A percentile compares a stretch with the other conserved stretches of the same genome.
These are phyloP conservation scores for Euphorbia peplus DNA, from an alignment of 345 rosid genomes.

Conservation along the genomic window DNA sequence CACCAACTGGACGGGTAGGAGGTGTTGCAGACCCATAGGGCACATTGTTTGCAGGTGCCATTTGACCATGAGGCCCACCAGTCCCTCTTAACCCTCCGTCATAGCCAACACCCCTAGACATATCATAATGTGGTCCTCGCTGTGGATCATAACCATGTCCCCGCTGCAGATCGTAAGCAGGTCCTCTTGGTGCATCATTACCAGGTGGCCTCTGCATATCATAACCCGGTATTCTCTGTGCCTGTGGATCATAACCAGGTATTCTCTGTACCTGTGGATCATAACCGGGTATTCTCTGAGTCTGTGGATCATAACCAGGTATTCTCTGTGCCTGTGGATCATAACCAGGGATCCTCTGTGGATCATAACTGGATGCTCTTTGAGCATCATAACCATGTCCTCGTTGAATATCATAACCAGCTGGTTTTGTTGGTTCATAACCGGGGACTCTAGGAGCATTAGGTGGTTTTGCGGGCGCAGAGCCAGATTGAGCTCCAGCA, in stretches of 20 bases:
- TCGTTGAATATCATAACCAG: constrained; percentile 12
- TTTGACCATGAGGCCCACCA: constrained; percentile 37
- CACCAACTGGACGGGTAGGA: constrained; percentile 41
- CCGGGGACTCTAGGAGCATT: constrained; percentile 30
- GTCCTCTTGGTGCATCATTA: constrained; percentile 23
- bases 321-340: constrained; percentile 13
- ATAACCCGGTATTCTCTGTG: constrained; percentile 13
- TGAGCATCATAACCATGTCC: constrained; percentile 11
- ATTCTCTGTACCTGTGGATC: constrained; percentile 15
- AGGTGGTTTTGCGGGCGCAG: constrained; percentile 36
- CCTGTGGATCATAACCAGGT: constrained; percentile 10
- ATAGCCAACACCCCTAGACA: constrained; percentile 25
- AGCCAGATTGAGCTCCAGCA: constrained; percentile 57
- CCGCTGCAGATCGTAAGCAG: constrained; percentile 32
- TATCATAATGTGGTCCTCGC: constrained; percentile 30
- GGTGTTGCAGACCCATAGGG: constrained; percentile 62
- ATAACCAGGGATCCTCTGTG: constrained; percentile 14
- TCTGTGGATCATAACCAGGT: constrained; percentile 12
- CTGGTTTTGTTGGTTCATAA: constrained; percentile 23
- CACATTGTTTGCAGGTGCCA: constrained; percentile 30
- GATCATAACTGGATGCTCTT: constrained; percentile 18
- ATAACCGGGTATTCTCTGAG: constrained; percentile 15
- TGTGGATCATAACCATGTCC: constrained; percentile 22
- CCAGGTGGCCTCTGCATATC: constrained; percentile 15
- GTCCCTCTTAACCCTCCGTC: constrained; percentile 45